Evolutionary conservation across 2,329 filamentous ascomycete genomes (phyloP), one percentile per base, ranked within the genome.

Genomic region (Pseudomassariella vexata): DNA sequence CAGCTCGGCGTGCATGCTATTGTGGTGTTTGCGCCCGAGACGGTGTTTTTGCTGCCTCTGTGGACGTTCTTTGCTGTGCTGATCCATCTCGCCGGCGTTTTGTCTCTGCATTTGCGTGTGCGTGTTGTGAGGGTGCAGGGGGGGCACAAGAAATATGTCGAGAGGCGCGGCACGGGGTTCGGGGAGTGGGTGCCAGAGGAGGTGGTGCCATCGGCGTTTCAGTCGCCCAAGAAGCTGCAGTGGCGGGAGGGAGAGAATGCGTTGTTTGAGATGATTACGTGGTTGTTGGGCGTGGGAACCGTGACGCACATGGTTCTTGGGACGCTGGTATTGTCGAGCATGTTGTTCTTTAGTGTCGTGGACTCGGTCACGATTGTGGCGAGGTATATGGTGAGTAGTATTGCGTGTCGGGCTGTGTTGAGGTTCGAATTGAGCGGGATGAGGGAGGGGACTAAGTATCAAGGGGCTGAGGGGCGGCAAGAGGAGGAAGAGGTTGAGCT

Each of bases 1-100:
- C 26, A 28, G 15, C n/a, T 28, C 9, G 26, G 11, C 15, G 26
- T 28, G 7, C 26, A 28, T 9, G 12, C 26, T 16, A 28, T 28
- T 12, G 8, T 8, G 16, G 26, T 28, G 10, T 28, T 18, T 12
- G 9, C 26, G 26, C 26, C 10, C 9, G 26, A 28, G 15, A 28
- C 26, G 6, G 19, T 28, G 9, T 28, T 12, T n/a, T 6, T 28
- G 15, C 15, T 16, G 15, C 15, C 15, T 8, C 12, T 28, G 9
- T 28, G 26, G 15, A 18, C 9, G 15, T 28, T 28, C 15, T 16
- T 28, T 16, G 26, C 26, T 7, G 26, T 28, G 5, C 16, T 28
- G 6, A 28, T 8, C 26, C 7, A 17, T 19, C 9, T n/a, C 19
- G 9, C 14, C 15, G 9, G 26, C 26, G 11, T 28, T 17, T 17